Evolutionary conservation across 2,329 filamentous ascomycete genomes (phyloP).

Genomic region (Alternaria consortialis): DNA sequence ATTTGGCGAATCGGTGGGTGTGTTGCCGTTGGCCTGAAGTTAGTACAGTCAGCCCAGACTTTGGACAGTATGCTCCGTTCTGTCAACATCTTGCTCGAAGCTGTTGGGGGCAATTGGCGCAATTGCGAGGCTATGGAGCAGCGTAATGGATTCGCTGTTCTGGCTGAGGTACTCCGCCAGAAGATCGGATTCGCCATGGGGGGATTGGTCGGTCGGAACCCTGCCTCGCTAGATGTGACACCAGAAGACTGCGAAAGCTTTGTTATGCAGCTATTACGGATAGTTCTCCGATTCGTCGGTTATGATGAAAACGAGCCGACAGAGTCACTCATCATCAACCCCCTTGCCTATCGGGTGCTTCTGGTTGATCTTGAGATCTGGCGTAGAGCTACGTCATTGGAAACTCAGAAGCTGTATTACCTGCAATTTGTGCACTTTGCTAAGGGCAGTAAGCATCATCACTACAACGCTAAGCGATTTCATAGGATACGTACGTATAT

Average conservation of each 20-base stretch:
- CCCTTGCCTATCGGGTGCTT: constrained; percentile 89
- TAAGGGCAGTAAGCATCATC: constrained; percentile 87
- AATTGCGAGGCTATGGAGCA: constrained; percentile 99
- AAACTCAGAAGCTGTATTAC: constrained; percentile 89
- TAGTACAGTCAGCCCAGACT: constrained; percentile 79
- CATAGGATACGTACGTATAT: constrained; percentile 81
- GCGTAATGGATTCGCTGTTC: constrained; percentile 89
- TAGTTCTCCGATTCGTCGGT: constrained; percentile 86
- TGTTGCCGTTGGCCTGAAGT: constrained; percentile 81
- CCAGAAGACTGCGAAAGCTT: constrained; percentile 60
- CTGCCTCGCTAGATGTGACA: constrained; percentile 45
- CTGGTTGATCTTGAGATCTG: constrained; percentile 94
- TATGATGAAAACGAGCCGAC: constrained; percentile 82
- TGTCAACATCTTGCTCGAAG: constrained; percentile 83
- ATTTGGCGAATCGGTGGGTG: constrained; percentile 94
- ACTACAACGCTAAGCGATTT: constrained; percentile 88
- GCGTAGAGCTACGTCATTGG: constrained; percentile 74
- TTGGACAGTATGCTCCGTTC: constrained; percentile 77
- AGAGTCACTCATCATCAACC: constrained; percentile 94
- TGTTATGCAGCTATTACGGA: constrained; percentile 70
- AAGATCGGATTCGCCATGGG: constrained; percentile 70
- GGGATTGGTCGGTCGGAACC: constrained; percentile 60
- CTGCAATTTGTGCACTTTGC: constrained; percentile 90
- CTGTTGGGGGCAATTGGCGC: constrained; percentile 90
- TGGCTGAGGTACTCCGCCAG: constrained; percentile 82